These are phyloP conservation scores for Tetratostichococcus sp. DNA, from an alignment of 139 green algal species.

Conservation along the genomic window DNA sequence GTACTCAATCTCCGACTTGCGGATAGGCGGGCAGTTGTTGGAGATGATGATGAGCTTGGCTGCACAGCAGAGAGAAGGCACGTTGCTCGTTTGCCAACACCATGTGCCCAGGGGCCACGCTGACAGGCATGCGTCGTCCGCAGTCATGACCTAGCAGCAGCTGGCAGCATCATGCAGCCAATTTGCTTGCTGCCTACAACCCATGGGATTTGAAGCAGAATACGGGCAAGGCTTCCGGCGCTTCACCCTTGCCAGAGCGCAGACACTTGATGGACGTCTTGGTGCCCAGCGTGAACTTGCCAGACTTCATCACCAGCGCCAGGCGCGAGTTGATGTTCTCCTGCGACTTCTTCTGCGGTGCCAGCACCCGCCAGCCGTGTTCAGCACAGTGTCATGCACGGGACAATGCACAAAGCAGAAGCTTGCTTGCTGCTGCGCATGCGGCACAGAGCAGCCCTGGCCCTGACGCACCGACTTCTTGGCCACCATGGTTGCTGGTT, in stretches of 20 bases:
- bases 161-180: too few relatives aligned
- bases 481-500: not conserved
- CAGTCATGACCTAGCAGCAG: too few relatives aligned
- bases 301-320: conserved; percentile 98
- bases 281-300: conserved; percentile 98
- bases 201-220: too few relatives aligned
- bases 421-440: too few relatives aligned
- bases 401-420: too few relatives aligned
- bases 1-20: conserved; percentile 99
- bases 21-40: conserved; percentile 94
- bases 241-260: conserved; percentile 85
- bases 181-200: too few relatives aligned
- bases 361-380: not conserved
- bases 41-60: conserved; percentile 97
- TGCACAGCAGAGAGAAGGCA: conserved; percentile 31
- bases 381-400: not conserved
- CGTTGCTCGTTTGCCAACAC: not conserved
- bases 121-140: not conserved
- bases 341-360: conserved; percentile 81
- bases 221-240: too few relatives aligned
- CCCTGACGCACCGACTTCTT: not conserved
- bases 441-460: too few relatives aligned
- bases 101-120: too few relatives aligned
- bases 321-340: conserved; percentile 97
- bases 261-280: conserved; percentile 98